phyloP scores from a whole-genome alignment of 352 stramenopile species.

The Blastocystis sp. region DNA sequence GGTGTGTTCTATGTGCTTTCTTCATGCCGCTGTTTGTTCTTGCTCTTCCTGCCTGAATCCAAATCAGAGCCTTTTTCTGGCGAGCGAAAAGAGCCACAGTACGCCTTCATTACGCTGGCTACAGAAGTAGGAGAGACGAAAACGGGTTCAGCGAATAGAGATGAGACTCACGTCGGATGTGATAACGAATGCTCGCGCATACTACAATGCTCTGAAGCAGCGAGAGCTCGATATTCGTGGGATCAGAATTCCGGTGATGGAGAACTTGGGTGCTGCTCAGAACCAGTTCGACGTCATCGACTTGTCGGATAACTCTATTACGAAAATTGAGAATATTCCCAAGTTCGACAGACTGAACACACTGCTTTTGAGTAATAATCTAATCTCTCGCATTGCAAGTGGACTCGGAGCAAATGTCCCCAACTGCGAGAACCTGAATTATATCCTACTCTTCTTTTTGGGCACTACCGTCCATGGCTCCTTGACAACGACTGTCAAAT shows the following conservation, averaged over 20 bases:
- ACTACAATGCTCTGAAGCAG: constrained; percentile 69
- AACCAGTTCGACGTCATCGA: constrained; percentile 67
- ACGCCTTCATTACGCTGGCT: background rate
- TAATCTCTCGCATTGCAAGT: constrained; percentile 15
- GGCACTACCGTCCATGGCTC: background rate
- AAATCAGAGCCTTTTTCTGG: too few species aligned
- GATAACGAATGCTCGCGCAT: constrained; percentile 51
- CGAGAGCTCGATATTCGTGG: constrained; percentile 49
- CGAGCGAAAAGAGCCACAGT: too few species aligned
- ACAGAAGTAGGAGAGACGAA: background rate
- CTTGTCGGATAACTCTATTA: constrained; percentile 68
- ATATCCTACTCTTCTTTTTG: constrained; percentile 38
- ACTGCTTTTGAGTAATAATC: constrained; percentile 61
- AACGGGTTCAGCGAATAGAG: background rate
- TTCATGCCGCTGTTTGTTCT: too few species aligned
- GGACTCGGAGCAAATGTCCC: constrained; percentile 38
- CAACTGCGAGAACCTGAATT: constrained; percentile 22
- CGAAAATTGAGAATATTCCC: constrained; percentile 58
- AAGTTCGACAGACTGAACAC: constrained; percentile 67
- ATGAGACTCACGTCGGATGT: constrained; percentile 67
- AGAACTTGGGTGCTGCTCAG: constrained; percentile 67
- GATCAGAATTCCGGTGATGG: constrained; percentile 60
- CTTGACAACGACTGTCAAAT: constrained; percentile 66
- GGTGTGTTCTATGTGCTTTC: background rate
- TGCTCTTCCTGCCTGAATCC: too few species aligned